Conservation (phyloP, 768 basidiomycete species). For the Hypholoma sublateritium region DNA sequence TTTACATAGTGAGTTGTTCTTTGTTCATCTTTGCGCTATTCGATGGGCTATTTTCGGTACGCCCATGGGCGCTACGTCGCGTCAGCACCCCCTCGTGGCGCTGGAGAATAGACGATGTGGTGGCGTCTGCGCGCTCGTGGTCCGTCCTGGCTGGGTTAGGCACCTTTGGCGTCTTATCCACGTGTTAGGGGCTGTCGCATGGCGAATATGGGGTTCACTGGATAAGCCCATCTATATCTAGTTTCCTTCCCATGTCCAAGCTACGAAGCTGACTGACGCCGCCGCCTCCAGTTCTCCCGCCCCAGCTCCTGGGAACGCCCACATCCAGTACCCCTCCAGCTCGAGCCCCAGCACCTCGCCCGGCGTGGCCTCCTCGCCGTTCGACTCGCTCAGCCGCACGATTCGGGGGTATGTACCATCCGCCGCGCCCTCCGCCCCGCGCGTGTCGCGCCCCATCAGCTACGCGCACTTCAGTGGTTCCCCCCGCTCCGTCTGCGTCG, state of each 20-base stretch:
- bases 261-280: slow-evolving; percentile 6
- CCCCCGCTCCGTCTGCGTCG: slow-evolving; percentile 9
- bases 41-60: background rate
- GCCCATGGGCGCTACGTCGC: too few species aligned
- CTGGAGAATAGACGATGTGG: too few species aligned
- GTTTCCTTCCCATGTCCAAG: slow-evolving; percentile 6
- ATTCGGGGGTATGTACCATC: slow-evolving; percentile 42
- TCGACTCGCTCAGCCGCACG: slow-evolving; percentile 52
- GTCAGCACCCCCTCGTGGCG: too few species aligned
- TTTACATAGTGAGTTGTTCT: slow-evolving; percentile 17
- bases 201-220: background rate
- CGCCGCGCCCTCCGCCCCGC: slow-evolving; percentile 47
- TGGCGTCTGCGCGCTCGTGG: too few species aligned
- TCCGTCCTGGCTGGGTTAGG: background rate
- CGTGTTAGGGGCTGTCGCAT: background rate
- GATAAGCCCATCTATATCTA: background rate
- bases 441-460: slow-evolving; percentile 48
- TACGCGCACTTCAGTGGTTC: slow-evolving; percentile 41
- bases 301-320: background rate
- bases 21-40: background rate
- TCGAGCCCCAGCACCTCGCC: background rate
- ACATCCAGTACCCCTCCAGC: background rate
- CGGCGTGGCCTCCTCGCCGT: slow-evolving; percentile 33
- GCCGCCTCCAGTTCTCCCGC: background rate
- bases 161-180: background rate